Evolutionary conservation across 257 asterid species (phyloP).

Genomic region (Prunella vulgaris): DNA sequence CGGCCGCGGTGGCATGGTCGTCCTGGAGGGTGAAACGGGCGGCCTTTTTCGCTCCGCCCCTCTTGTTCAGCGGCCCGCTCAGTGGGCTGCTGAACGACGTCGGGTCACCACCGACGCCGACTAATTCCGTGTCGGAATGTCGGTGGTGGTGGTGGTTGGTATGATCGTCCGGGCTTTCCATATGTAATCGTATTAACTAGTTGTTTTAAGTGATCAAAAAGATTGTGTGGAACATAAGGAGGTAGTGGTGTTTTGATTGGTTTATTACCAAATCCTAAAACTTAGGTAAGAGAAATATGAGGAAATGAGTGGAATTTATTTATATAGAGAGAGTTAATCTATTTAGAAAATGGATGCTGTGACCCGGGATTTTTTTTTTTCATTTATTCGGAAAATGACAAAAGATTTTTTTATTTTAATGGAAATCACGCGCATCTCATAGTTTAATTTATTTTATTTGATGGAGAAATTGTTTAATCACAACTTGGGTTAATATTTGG

Average conservation of each 20-base stretch:
- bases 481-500: not conserved
- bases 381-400: not conserved
- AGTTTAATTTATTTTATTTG: too few species aligned
- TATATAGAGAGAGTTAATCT: not conserved
- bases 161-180: slow-evolving; percentile 43
- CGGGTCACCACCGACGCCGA: slow-evolving; percentile 25
- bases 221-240: not conserved
- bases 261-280: not conserved
- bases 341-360: not conserved
- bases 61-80: slow-evolving; percentile 61
- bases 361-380: not conserved
- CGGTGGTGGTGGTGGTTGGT: slow-evolving; percentile 30
- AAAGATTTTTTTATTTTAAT: not conserved
- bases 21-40: slow-evolving; percentile 66
- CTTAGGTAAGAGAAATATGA: not conserved
- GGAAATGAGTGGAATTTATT: not conserved
- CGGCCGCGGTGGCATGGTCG: slow-evolving; percentile 2
- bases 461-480: not conserved
- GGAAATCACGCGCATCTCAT: not conserved
- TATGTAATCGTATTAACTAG: not conserved
- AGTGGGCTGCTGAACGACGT: slow-evolving; percentile 46
- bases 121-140: slow-evolving; percentile 54
- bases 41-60: slow-evolving; percentile 52
- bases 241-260: not conserved
- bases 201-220: not conserved